These are phyloP conservation scores for Podospora pseudocomata DNA, from an alignment of 495 filamentous ascomycete genomes.

Conservation along the genomic window DNA sequence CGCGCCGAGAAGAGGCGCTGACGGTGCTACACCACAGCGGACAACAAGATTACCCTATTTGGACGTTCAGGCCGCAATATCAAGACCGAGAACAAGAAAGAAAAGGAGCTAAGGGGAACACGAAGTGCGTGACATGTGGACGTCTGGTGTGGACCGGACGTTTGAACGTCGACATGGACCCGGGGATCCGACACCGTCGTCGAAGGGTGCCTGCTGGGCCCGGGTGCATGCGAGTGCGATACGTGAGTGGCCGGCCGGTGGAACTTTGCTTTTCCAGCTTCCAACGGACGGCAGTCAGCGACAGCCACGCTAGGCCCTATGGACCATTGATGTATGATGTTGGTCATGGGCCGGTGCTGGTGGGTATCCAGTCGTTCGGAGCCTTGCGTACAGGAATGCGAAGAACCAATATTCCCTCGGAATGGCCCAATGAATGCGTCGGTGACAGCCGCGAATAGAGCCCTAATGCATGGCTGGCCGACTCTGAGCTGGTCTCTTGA, in stretches of 20 bases:
- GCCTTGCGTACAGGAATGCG: neutral
- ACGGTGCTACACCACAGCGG: neutral
- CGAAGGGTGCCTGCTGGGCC: neutral
- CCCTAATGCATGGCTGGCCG: neutral
- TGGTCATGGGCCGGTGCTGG: too few species aligned
- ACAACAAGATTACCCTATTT: neutral
- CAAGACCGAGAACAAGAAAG: neutral
- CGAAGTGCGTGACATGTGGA: neutral
- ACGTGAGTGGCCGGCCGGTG: neutral
- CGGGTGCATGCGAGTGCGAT: neutral
- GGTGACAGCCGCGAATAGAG: neutral
- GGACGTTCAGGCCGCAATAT: constrained; percentile 2
- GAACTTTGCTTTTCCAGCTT: neutral
- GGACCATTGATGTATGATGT: too few species aligned
- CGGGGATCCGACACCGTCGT: neutral
- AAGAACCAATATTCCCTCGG: neutral
- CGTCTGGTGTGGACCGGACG: too few species aligned
- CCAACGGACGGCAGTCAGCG: neutral
- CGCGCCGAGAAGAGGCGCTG: neutral
- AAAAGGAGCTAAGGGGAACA: neutral
- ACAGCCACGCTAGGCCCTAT: neutral
- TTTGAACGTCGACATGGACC: too few species aligned
- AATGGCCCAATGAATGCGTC: too few species aligned
- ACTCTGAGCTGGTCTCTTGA: neutral
- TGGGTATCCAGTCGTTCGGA: neutral